phyloP scores from a whole-genome alignment of 116 monocot species.

The Dioscorea cayenensis region DNA sequence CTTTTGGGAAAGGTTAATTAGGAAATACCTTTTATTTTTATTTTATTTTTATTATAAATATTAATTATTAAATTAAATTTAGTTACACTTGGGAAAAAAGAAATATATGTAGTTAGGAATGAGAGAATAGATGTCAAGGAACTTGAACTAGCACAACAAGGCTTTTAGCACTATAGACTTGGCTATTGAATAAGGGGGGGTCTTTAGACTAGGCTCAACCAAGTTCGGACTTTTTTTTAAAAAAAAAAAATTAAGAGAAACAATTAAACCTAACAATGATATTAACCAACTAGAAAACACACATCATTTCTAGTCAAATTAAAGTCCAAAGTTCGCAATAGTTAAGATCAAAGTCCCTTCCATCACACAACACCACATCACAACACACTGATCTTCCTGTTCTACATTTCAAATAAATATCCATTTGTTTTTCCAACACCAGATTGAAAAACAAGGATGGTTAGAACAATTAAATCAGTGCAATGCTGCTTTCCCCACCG shows the following conservation, averaged over 20 bases:
- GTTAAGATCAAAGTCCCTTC: background rate
- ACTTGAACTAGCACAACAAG: background rate
- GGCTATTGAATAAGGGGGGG: too few relatives aligned
- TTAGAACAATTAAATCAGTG: slow-evolving; percentile 37
- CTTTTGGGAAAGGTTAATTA: background rate
- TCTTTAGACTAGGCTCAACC: background rate
- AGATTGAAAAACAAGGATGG: background rate
- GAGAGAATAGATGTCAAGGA: background rate
- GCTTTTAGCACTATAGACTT: too few relatives aligned
- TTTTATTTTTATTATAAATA: too few relatives aligned
- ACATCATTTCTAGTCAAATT: too few relatives aligned
- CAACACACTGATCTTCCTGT: background rate
- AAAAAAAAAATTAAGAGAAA: background rate
- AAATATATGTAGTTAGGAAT: too few relatives aligned
- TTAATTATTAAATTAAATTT: too few relatives aligned
- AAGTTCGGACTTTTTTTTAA: background rate
- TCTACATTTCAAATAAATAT: background rate
- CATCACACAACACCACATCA: background rate
- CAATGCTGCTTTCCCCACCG: slow-evolving; percentile 75
- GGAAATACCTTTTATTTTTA: too few relatives aligned
- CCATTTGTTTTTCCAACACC: background rate
- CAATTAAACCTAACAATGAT: background rate
- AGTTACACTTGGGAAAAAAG: too few relatives aligned
- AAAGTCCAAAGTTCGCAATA: too few relatives aligned
- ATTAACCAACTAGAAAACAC: background rate